Evolutionary conservation across 495 filamentous ascomycete species (phyloP).

Genomic region (Aspergillus bridgeri): DNA sequence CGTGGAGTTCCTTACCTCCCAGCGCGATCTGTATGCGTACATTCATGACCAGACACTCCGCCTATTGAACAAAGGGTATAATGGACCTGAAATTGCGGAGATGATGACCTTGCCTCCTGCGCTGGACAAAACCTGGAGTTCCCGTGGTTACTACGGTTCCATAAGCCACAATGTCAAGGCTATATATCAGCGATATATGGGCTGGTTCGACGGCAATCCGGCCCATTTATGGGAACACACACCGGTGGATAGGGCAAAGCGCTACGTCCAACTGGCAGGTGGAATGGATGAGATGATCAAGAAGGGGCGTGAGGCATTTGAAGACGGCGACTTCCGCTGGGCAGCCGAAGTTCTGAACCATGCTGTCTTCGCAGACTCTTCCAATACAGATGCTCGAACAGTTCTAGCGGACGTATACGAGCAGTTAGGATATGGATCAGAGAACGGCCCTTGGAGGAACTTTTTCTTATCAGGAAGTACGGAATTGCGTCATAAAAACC

Average conservation of each 20-base stretch:
- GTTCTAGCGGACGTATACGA: constrained; percentile 20
- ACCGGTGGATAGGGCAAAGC: constrained; percentile 20
- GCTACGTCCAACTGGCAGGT: constrained; percentile 28
- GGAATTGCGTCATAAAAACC: constrained; percentile 9
- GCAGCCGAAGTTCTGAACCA: constrained; percentile 25
- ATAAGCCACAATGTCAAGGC: constrained; percentile 39
- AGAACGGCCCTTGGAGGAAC: constrained; percentile 30
- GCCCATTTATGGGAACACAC: constrained; percentile 36
- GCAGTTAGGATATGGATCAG: constrained; percentile 26
- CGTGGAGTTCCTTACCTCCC: constrained; percentile 15
- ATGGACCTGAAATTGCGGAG: constrained; percentile 35
- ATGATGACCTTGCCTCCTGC: constrained; percentile 19
- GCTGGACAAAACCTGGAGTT: constrained; percentile 20
- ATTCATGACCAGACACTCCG: constrained; percentile 35
- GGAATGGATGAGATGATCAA: constrained; percentile 18
- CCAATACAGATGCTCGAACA: constrained; percentile 6
- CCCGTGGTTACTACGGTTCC: constrained; percentile 34
- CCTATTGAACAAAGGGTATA: constrained; percentile 26
- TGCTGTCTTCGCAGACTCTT: constrained; percentile 18
- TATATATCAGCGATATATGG: constrained; percentile 38
- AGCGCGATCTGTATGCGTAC: constrained; percentile 36
- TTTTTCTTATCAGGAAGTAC: constrained; percentile 20
- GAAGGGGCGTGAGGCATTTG: constrained; percentile 15
- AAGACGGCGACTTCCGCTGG: constrained; percentile 23
- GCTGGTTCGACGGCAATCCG: constrained; percentile 39